These are phyloP conservation scores for Chytriomyces sp. DNA, from an alignment of 192 early-diverging fungal species.

Conservation along the genomic window DNA sequence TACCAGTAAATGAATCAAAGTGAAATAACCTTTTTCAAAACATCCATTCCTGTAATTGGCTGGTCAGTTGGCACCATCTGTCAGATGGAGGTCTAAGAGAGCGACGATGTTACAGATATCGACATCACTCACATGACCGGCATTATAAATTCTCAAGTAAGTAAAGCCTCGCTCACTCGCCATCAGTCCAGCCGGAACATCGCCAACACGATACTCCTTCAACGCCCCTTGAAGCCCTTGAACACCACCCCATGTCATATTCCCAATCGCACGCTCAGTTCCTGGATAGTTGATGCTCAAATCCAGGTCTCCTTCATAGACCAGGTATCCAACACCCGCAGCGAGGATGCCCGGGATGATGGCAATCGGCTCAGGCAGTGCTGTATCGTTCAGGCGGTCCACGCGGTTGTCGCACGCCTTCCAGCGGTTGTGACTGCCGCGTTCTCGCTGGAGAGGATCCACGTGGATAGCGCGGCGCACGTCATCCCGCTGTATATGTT, in stretches of 20 bases:
- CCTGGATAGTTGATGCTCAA: conserved; percentile 1
- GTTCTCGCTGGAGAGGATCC: neutral
- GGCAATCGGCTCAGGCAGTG: neutral
- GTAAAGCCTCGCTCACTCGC: neutral
- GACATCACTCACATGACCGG: neutral
- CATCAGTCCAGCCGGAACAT: neutral
- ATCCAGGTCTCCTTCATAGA: conserved; percentile 19
- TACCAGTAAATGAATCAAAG: neutral
- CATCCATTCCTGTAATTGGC: neutral
- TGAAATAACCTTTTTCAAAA: neutral
- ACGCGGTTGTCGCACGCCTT: conserved; percentile 16
- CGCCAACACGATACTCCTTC: neutral
- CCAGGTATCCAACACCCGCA: neutral
- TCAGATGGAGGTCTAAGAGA: too few species aligned
- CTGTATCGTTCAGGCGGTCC: conserved; percentile 1
- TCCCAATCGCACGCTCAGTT: conserved; percentile 54
- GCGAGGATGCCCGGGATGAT: conserved; percentile 7
- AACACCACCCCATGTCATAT: conserved; percentile 36
- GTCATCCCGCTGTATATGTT: neutral
- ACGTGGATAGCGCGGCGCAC: conserved; percentile 9
- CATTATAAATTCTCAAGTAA: neutral
- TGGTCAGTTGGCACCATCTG: neutral
- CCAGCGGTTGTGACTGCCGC: conserved; percentile 9
- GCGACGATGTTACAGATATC: too few species aligned
- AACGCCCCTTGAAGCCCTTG: neutral